These are phyloP conservation scores for Quercus parvula DNA, from an alignment of 306 rosid species.

Conservation along the genomic window DNA sequence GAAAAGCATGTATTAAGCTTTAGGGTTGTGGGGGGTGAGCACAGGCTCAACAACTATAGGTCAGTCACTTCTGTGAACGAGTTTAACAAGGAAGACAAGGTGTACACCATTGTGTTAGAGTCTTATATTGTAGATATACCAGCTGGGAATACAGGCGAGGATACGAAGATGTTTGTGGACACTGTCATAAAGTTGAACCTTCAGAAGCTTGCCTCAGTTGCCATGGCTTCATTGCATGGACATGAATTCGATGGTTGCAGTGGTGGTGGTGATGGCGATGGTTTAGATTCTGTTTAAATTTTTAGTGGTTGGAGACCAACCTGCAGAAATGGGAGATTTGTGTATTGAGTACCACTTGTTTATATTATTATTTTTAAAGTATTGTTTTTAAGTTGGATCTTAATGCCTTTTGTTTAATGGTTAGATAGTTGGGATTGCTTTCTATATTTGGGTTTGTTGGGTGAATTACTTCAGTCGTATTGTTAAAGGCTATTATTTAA, in stretches of 20 bases:
- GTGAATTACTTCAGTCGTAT: background rate
- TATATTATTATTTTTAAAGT: too few species aligned
- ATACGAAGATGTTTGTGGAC: constrained; percentile 86
- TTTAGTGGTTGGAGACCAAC: too few species aligned
- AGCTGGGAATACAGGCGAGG: constrained; percentile 76
- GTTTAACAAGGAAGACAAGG: constrained; percentile 41
- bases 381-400: constrained; percentile 6
- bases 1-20: constrained; percentile 73
- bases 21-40: constrained; percentile 84
- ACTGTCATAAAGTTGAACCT: constrained; percentile 86
- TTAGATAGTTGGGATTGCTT: background rate
- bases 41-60: constrained; percentile 67
- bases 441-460: background rate
- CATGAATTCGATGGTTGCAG: constrained; percentile 4
- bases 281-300: background rate
- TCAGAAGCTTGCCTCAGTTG: constrained; percentile 73
- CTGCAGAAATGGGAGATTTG: too few species aligned
- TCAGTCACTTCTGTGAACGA: constrained; percentile 82
- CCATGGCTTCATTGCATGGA: constrained; percentile 43
- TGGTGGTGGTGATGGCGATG: background rate
- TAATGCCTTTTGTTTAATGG: background rate
- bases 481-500: background rate
- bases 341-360: too few species aligned
- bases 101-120: constrained; percentile 69
- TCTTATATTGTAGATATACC: constrained; percentile 86